phyloP scores from a whole-genome alignment of 2,329 filamentous ascomycete species.

The Elsinoe perseae region DNA sequence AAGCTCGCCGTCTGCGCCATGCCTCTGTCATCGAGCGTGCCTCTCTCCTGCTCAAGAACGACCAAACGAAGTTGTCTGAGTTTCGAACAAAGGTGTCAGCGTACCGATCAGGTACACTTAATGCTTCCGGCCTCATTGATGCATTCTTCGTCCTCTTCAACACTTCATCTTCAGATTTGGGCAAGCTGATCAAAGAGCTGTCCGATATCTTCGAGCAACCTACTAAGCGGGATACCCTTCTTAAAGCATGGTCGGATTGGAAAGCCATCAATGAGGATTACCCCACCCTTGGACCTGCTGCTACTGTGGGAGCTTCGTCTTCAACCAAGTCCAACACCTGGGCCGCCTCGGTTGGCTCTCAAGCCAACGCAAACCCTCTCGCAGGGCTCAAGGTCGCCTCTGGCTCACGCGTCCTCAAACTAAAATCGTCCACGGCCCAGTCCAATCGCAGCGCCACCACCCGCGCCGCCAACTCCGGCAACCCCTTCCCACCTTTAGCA shows the following conservation, averaged over 20 bases:
- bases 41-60: constrained; percentile 68
- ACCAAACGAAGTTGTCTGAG: constrained; percentile 61
- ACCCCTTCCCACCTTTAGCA: constrained; percentile 18
- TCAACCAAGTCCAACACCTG: constrained; percentile 55
- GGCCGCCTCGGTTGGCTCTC: constrained; percentile 43
- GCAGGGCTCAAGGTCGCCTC: constrained; percentile 43
- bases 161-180: constrained; percentile 69
- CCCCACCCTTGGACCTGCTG: constrained; percentile 67
- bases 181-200: constrained; percentile 82
- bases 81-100: constrained; percentile 76
- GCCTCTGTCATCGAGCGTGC: constrained; percentile 80
- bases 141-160: constrained; percentile 81
- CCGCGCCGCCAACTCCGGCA: constrained; percentile 37
- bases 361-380: constrained; percentile 47
- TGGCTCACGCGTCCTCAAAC: constrained; percentile 57
- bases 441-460: constrained; percentile 56
- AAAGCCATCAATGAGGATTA: constrained; percentile 94
- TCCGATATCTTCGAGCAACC: constrained; percentile 87
- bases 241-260: constrained; percentile 90
- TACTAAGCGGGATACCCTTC: constrained; percentile 61
- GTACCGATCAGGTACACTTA: constrained; percentile 62
- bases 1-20: constrained; percentile 72
- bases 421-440: constrained; percentile 63
- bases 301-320: constrained; percentile 41
- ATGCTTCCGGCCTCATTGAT: constrained; percentile 72